phyloP scores from a whole-genome alignment of 2,329 filamentous ascomycete genomes.

The Xylaria hypoxylon region DNA sequence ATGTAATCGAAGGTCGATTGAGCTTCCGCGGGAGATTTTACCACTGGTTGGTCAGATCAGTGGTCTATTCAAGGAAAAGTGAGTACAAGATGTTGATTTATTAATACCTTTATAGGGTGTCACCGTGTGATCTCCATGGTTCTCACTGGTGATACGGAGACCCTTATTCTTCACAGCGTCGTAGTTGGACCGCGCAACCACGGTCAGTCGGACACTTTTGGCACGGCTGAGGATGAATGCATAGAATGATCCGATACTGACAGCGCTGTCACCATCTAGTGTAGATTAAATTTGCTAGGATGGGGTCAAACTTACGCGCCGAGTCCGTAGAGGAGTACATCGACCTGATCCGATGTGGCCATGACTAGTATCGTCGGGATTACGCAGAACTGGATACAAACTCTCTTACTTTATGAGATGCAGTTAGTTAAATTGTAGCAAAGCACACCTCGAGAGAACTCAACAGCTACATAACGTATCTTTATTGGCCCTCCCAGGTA shows the following conservation, averaged over 20 bases:
- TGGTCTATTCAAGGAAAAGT: not conserved
- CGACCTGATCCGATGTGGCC: conserved; percentile 39
- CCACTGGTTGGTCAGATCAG: conserved; percentile 51
- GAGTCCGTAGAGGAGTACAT: conserved; percentile 64
- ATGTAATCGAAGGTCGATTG: conserved; percentile 64
- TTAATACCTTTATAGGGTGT: conserved; percentile 57
- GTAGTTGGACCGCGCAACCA: conserved; percentile 72
- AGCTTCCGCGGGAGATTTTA: conserved; percentile 60
- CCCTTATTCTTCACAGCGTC: conserved; percentile 64
- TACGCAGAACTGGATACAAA: not conserved
- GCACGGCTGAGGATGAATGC: conserved; percentile 63
- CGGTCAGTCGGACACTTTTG: conserved; percentile 63
- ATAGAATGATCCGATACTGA: conserved; percentile 68
- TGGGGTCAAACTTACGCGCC: conserved; percentile 60
- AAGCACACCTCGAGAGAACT: not conserved
- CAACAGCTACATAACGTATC: not conserved
- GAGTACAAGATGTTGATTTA: not conserved
- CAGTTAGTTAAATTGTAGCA: too few species aligned
- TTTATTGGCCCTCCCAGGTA: not conserved
- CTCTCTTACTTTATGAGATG: not conserved
- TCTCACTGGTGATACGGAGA: conserved; percentile 64
- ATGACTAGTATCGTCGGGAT: not conserved
- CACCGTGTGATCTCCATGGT: conserved; percentile 67
- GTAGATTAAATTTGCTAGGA: not conserved
- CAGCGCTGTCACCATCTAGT: not conserved